A percentile compares a stretch with the other conserved stretches of the same genome.
Conservation (phyloP, 1,284 basidiomycete genomes). For the Trichosporon inkin region DNA sequence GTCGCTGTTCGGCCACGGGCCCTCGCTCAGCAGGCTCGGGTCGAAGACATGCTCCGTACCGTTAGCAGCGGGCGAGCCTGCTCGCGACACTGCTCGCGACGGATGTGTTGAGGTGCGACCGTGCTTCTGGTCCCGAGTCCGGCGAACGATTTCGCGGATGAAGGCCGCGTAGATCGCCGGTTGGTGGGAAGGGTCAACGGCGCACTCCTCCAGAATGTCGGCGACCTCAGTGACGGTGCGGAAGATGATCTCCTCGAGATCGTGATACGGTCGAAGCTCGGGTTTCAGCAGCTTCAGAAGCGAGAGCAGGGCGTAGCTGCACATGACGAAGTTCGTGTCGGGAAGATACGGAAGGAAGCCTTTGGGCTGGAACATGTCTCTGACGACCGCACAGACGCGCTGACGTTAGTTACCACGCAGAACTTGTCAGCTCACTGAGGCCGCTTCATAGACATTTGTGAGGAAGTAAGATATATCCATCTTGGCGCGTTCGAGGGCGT, state of each 20-base stretch:
- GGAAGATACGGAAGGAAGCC: conserved; percentile 79
- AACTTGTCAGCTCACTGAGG: conserved; percentile 43
- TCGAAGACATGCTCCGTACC: conserved; percentile 31
- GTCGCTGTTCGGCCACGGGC: conserved; percentile 36
- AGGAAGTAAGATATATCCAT: conserved; percentile 79
- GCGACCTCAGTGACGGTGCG: conserved; percentile 63
- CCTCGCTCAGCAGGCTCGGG: conserved; percentile 37
- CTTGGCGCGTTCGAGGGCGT: conserved; percentile 67
- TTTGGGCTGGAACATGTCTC: conserved; percentile 66
- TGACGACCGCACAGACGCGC: conserved; percentile 43
- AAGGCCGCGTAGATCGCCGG: conserved; percentile 81
- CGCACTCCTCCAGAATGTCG: conserved; percentile 67
- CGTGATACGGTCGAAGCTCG: conserved; percentile 44
- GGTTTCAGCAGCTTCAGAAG: conserved; percentile 68
- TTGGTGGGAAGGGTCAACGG: conserved; percentile 71
- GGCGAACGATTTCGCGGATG: conserved; percentile 62
- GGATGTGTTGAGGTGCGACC: conserved; percentile 19
- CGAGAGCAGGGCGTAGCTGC: conserved; percentile 75
- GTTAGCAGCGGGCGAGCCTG: conserved; percentile 17
- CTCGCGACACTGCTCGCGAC: conserved; percentile 19
- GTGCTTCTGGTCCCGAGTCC: conserved; percentile 48
- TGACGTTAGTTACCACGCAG: conserved; percentile 10
- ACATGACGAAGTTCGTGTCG: conserved; percentile 87
- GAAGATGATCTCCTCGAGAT: conserved; percentile 42
- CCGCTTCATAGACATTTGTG: conserved; percentile 71